Percentiles rank a stretch among this genome's conserved stretches.
Evolutionary conservation across 495 filamentous ascomycete genomes (phyloP).

Genomic region (Penicillium herquei): DNA sequence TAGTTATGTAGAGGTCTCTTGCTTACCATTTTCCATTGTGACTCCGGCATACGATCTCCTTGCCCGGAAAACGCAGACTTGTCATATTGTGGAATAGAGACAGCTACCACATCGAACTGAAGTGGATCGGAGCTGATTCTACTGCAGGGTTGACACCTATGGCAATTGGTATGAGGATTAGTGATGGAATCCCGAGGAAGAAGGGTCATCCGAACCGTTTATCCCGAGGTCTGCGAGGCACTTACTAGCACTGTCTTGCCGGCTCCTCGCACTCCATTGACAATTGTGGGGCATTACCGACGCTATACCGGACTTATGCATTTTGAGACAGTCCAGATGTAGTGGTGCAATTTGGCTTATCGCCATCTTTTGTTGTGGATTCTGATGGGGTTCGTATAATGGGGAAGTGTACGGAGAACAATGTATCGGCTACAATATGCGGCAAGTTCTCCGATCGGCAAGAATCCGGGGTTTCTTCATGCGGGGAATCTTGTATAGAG

Average conservation of each 20-base stretch:
- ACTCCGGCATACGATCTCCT: constrained; percentile 69
- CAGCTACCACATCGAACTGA: constrained; percentile 65
- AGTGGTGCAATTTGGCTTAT: constrained; percentile 83
- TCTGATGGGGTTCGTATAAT: not conserved
- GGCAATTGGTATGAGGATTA: not conserved
- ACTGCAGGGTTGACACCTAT: constrained; percentile 62
- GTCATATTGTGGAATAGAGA: constrained; percentile 76
- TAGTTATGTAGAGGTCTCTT: constrained; percentile 42
- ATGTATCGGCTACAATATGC: constrained; percentile 15
- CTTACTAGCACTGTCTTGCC: constrained; percentile 86
- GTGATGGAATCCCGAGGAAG: not conserved
- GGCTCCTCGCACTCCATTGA: constrained; percentile 75
- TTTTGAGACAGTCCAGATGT: constrained; percentile 65
- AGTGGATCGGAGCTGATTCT: constrained; percentile 61
- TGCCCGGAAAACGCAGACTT: constrained; percentile 75
- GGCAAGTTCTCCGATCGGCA: constrained; percentile 20
- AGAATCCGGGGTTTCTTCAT: constrained; percentile 19
- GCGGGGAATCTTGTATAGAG: not conserved
- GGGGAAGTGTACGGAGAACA: not conserved
- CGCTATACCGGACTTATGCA: constrained; percentile 43
- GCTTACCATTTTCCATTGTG: constrained; percentile 64
- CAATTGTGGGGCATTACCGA: constrained; percentile 49
- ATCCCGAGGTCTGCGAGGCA: constrained; percentile 11
- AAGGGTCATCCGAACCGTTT: not conserved
- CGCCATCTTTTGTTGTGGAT: constrained; percentile 10